Evolutionary conservation across 345 rosid species (phyloP).

Genomic region (Noccaea caerulescens): DNA sequence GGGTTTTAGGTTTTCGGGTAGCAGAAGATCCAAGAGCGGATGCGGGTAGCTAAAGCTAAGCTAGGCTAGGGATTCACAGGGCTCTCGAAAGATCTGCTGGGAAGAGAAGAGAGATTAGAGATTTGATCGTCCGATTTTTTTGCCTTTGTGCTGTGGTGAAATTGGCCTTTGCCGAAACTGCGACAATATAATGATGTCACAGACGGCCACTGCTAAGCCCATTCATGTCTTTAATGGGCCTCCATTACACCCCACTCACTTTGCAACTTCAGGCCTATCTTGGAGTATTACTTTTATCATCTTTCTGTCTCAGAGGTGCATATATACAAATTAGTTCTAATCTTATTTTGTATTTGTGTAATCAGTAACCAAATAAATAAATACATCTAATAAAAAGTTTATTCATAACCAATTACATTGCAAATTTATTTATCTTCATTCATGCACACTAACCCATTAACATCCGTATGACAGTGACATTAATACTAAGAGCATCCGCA

Average conservation of each 20-base stretch:
- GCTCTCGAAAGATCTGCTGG: conserved; percentile 27
- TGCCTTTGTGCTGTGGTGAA: not conserved
- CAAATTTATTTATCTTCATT: too few species aligned
- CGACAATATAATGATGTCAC: not conserved
- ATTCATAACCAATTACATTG: too few species aligned
- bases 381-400: too few species aligned
- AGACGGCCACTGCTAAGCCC: not conserved
- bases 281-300: too few species aligned
- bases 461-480: too few species aligned
- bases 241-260: not conserved
- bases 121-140: not conserved
- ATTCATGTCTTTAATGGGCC: not conserved
- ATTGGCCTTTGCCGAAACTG: not conserved
- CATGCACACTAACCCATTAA: too few species aligned
- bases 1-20: conserved; percentile 37
- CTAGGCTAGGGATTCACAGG: conserved; percentile 2
- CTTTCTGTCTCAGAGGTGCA: too few species aligned
- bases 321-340: too few species aligned
- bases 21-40: conserved; percentile 3
- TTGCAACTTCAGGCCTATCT: too few species aligned
- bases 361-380: too few species aligned
- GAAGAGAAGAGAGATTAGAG: not conserved
- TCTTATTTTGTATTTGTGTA: too few species aligned
- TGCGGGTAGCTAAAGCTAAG: not conserved
- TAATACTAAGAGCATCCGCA: too few species aligned